Evolutionary conservation across 2,329 filamentous ascomycete genomes (phyloP).

Genomic region (Talaromyces sp.): DNA sequence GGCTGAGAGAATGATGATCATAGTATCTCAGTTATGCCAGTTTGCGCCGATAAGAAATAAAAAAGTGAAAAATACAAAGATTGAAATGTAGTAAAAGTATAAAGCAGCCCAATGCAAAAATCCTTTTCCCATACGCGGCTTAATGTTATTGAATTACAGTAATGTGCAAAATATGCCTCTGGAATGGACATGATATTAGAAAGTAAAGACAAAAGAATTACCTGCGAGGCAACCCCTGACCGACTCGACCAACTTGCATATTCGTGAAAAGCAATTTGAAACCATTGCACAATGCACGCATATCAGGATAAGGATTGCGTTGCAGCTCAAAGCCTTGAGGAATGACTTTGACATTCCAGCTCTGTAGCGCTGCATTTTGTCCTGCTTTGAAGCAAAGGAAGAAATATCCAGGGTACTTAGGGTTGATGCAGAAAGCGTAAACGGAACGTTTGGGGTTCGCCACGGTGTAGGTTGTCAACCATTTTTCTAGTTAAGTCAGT

Average conservation of each 20-base stretch:
- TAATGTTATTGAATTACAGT: slow-evolving; percentile 3
- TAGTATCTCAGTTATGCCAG: not conserved
- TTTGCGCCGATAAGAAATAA: slow-evolving; percentile 4
- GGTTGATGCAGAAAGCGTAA: slow-evolving; percentile 93
- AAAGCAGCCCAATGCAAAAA: slow-evolving; percentile 5
- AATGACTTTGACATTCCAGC: slow-evolving; percentile 84
- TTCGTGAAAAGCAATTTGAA: slow-evolving; percentile 83
- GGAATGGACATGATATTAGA: not conserved
- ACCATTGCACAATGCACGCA: slow-evolving; percentile 91
- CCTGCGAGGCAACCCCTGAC: slow-evolving; percentile 14
- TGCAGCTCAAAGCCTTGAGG: slow-evolving; percentile 91
- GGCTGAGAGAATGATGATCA: not conserved
- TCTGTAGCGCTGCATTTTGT: slow-evolving; percentile 65
- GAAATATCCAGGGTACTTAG: slow-evolving; percentile 91
- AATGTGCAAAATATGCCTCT: not conserved
- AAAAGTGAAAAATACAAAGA: slow-evolving; percentile 1
- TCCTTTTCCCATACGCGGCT: slow-evolving; percentile 6
- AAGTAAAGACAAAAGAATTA: not conserved
- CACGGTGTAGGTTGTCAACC: slow-evolving; percentile 92
- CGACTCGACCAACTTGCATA: slow-evolving; percentile 43
- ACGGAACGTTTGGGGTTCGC: slow-evolving; percentile 91
- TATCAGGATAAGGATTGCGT: slow-evolving; percentile 86
- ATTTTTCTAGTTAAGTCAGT: slow-evolving; percentile 63
- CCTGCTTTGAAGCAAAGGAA: slow-evolving; percentile 94
- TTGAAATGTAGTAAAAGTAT: not conserved